Evolutionary conservation across 768 basidiomycete genomes (phyloP), one percentile per base, ranked within the genome.

Genomic region (Russula sp.): DNA sequence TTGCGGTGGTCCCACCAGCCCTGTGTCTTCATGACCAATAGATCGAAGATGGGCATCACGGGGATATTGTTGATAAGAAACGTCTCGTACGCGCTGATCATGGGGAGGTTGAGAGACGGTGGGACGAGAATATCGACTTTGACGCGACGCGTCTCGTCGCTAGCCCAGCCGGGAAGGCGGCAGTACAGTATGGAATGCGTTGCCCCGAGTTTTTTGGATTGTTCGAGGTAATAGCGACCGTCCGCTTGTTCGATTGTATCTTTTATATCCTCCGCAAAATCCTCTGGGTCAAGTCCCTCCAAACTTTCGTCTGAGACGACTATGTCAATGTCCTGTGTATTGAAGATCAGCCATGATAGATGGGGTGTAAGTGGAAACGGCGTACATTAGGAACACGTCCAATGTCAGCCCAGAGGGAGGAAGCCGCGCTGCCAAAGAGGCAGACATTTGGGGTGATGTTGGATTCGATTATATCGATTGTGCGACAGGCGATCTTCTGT

Each of bases 71-170:
- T 7, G 26, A 63, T 30, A 3, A 3, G 11, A n/a, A 1, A 0
- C 7, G 3, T 11, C 10, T 48, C 46, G 1, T 2, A 11, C n/a
- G 1, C 11, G 4, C 9, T 48, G 11, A 48, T 48, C 9, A 0
- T 6, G 11, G 65, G 62, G 9, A 66, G 30, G 2, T 14, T 3
- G 44, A 66, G 50, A 1, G 20, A 34, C 5, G 34, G 56, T 5
- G 65, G 51, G 44, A 64, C 44, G 4, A 66, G 57, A 22, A 66
- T 64, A 18, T 66, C 65, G 6, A 66, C 46, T 7, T 64, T 66
- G 9, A 66, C 46, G 9, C 34, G 3, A 38, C 62, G 57, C 1
- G 22, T 4, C 1, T 8, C 3, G 1, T 55, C 5, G 6, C 26
- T 20, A 0, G 0, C 1, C 52, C 52, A 60, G 0, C 63, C 63